Base-by-base conservation (phyloP, 169 alveolate species). In the Eimeria praecox region DNA sequence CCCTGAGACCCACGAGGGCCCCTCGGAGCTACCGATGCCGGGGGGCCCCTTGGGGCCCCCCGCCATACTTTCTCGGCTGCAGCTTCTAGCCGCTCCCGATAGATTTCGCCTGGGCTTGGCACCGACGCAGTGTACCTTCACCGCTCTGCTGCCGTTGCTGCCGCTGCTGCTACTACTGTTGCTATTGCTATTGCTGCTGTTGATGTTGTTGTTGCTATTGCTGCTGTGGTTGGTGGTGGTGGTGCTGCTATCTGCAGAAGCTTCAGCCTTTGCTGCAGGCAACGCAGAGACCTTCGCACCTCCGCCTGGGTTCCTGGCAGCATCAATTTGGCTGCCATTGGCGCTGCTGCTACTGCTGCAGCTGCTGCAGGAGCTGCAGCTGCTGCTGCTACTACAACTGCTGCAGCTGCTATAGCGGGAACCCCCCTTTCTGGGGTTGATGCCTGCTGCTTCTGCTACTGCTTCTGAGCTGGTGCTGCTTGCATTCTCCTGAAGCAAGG, bases 1-100 rank as follows among this genome's bases (percentile, higher is more conserved):
- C 85, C 46, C 85, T 18, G 35, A 16, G 6, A 38, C 85, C 85
- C 85, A 73, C 20, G 85, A 73, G 85, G 85, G 85, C 16, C 85
- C 85, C 85, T 73, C 85, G 85, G 85, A n/a, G 85, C 85, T 38
- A 24, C 46, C 33, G 85, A 73, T 40, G n/a, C 49, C 85, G 85
- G 85, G 54, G 56, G 56, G 56, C 56, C 56, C 56, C 56, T 12
- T 12, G 5, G 5, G 56, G 56, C 20, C 20, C 20, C n/a, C 49
- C 54, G 33, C 46, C 85, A 73, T 42, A 38, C 85, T 73, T 73
- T 73, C 85, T 22, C 52, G 30, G 52, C 85, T 73, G 52, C 85
- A 73, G 85, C 85, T 30, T 40, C 52, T 33, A 33, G 10, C 85
- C 0, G 85, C 52, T 24, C 20, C 49, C 24, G 85, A 40, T n/a